Evolutionary conservation across 1,284 basidiomycete species (phyloP).

Genomic region (Ustilago lituana): DNA sequence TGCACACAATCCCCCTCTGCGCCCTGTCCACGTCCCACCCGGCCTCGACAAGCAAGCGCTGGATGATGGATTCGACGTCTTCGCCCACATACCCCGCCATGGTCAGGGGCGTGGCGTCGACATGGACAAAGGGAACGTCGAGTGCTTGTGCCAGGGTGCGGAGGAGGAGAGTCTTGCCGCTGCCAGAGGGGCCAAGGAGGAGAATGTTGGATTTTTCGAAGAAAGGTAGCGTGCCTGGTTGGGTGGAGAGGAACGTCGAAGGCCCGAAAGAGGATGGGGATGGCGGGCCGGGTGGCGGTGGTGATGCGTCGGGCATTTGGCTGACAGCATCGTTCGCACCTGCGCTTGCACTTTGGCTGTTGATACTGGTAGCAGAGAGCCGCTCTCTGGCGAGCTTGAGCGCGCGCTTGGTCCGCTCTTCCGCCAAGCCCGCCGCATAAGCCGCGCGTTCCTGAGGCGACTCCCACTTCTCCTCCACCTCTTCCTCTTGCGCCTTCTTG

Average conservation of each 20-base stretch:
- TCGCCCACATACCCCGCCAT: constrained; percentile 59
- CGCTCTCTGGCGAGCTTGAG: constrained; percentile 17
- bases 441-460: constrained; percentile 26
- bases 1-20: constrained; percentile 78
- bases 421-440: constrained; percentile 14
- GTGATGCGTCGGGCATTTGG: too few species aligned
- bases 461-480: constrained; percentile 20
- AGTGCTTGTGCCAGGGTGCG: constrained; percentile 49
- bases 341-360: background rate
- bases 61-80: constrained; percentile 53
- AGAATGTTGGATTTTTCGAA: constrained; percentile 86
- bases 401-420: constrained; percentile 31
- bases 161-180: constrained; percentile 52
- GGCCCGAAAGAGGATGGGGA: too few species aligned
- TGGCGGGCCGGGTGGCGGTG: too few species aligned
- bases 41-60: constrained; percentile 40
- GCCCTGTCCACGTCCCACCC: constrained; percentile 43
- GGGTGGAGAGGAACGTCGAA: constrained; percentile 18
- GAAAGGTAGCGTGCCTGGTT: constrained; percentile 21
- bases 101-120: constrained; percentile 57
- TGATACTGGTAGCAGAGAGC: constrained; percentile 3
- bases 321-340: too few species aligned
- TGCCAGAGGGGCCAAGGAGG: constrained; percentile 77
- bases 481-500: background rate
- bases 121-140: constrained; percentile 53